These are phyloP conservation scores for Plectranthus barbatus DNA, from an alignment of 257 asterid genomes.

Conservation along the genomic window DNA sequence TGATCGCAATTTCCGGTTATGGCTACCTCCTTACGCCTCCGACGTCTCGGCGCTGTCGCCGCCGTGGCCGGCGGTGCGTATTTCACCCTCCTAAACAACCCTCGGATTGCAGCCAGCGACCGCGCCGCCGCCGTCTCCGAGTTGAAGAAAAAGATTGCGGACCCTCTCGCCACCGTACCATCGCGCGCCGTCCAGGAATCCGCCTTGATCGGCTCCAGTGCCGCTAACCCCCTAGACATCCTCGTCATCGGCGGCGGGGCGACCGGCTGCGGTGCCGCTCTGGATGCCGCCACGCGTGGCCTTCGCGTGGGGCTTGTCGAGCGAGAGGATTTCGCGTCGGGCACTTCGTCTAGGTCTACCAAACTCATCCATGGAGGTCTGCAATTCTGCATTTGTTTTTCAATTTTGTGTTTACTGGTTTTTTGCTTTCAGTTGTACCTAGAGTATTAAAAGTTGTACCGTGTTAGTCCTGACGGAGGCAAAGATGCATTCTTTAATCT, in stretches of 20 bases:
- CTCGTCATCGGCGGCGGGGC: conserved; percentile 96
- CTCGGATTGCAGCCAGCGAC: conserved; percentile 60
- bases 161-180: conserved; percentile 57
- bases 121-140: conserved; percentile 38
- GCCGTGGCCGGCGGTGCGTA: conserved; percentile 54
- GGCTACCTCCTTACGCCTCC: conserved; percentile 70
- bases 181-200: conserved; percentile 69
- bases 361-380: conserved; percentile 96
- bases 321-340: conserved; percentile 62
- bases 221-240: conserved; percentile 73
- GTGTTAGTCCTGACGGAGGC: background rate
- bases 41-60: conserved; percentile 65
- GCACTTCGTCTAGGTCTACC: conserved; percentile 93
- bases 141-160: conserved; percentile 42
- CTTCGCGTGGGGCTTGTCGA: conserved; percentile 97
- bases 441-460: conserved; percentile 21
- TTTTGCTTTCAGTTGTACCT: conserved; percentile 22
- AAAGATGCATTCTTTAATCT: conserved; percentile 11
- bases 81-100: conserved; percentile 39
- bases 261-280: conserved; percentile 91
- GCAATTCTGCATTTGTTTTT: conserved; percentile 13
- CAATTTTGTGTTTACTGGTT: conserved; percentile 4
- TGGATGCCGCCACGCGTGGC: conserved; percentile 91
- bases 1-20: conserved; percentile 17
- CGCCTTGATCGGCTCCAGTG: conserved; percentile 50